These are phyloP conservation scores for Marasmius oreades DNA, from an alignment of 1,284 basidiomycete species.

Conservation along the genomic window DNA sequence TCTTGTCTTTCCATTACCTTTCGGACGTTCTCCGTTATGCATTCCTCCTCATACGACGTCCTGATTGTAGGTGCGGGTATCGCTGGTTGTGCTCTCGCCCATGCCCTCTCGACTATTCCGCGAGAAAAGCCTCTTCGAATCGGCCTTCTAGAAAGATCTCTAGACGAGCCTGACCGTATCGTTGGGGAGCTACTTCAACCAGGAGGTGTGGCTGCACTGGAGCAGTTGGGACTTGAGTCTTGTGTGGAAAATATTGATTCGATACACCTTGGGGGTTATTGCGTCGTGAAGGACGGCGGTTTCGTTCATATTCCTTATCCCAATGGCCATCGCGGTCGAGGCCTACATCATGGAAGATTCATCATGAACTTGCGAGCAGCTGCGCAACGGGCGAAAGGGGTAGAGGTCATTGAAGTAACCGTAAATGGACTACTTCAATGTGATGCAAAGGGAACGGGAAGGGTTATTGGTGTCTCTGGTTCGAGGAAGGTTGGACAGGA, in stretches of 20 bases:
- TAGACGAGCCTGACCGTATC: slow-evolving; percentile 92
- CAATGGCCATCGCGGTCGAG: slow-evolving; percentile 63
- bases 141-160: slow-evolving; percentile 83
- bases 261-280: slow-evolving; percentile 84
- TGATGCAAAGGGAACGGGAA: slow-evolving; percentile 35
- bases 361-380: slow-evolving; percentile 77
- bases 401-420: slow-evolving; percentile 81
- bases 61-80: slow-evolving; percentile 90
- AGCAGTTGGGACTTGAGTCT: slow-evolving; percentile 73
- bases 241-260: slow-evolving; percentile 88
- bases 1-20: too few relatives aligned
- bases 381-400: slow-evolving; percentile 55
- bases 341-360: slow-evolving; percentile 95
- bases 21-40: not conserved
- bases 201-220: slow-evolving; percentile 80
- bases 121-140: slow-evolving; percentile 66
- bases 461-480: slow-evolving; percentile 60
- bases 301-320: slow-evolving; percentile 90
- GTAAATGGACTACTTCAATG: slow-evolving; percentile 73
- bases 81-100: slow-evolving; percentile 76
- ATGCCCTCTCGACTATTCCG: slow-evolving; percentile 58
- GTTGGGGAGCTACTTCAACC: slow-evolving; percentile 98
- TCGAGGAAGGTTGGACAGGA: slow-evolving; percentile 35
- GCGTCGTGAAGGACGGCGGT: slow-evolving; percentile 66
- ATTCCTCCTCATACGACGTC: slow-evolving; percentile 52